Evolutionary conservation across 345 rosid genomes (phyloP).

Genomic region (Psidium friedrichsthalianum): DNA sequence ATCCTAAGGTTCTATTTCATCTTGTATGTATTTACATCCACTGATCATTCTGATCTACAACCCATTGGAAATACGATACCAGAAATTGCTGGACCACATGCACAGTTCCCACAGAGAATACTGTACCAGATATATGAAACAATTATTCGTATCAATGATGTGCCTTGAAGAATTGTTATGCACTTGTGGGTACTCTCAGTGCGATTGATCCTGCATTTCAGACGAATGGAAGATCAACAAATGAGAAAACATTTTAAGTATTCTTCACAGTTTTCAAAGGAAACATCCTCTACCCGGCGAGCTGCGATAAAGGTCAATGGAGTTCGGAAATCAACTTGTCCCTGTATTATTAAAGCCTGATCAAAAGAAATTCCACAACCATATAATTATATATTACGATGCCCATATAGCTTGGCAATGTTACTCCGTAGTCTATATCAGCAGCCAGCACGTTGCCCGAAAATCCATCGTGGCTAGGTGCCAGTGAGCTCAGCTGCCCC

Average conservation of each 20-base stretch:
- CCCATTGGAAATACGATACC: not conserved
- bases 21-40: not conserved
- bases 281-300: constrained; percentile 28
- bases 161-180: constrained; percentile 48
- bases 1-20: not conserved
- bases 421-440: too few relatives aligned
- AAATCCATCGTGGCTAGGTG: constrained; percentile 30
- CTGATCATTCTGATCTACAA: not conserved
- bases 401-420: not conserved
- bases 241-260: not conserved
- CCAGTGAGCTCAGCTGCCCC: constrained; percentile 42
- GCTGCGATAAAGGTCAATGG: constrained; percentile 24
- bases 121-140: not conserved
- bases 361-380: not conserved
- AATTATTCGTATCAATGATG: constrained; percentile 9
- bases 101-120: not conserved
- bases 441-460: too few relatives aligned
- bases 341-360: constrained; percentile 12
- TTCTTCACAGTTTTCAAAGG: not conserved
- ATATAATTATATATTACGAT: not conserved
- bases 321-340: constrained; percentile 38
- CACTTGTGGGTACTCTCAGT: constrained; percentile 53
- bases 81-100: not conserved
- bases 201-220: constrained; percentile 36
- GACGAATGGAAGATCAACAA: not conserved